Base-by-base conservation (phyloP, 768 basidiomycete species). In the Tricholoma saponaceum region DNA sequence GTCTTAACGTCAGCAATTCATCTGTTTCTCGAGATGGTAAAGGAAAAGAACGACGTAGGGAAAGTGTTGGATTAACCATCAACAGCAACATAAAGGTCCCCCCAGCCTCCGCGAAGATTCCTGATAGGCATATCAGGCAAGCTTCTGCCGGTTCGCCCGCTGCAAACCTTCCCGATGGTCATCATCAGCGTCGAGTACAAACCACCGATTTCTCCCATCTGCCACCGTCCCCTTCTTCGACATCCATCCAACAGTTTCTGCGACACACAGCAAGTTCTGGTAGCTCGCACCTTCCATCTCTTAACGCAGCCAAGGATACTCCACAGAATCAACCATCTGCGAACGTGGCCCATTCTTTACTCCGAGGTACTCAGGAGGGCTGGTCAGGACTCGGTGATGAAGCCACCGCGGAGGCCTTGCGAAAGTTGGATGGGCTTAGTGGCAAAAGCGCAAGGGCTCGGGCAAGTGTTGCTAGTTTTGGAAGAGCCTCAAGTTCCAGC, bases 151-250 rank as follows among this genome's bases (percentile, higher is more conserved):
- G 87, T 52, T 89, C 86, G 47, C 87, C 82, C 14, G 84, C 81
- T 22, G 86, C 85, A 39, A 86, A 77, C 66, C 78, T 77, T 54
- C 76, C 72, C 57, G 84, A 86, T 55, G 70, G 64, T 50, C 68
- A 73, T 57, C 69, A 75, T 57, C 67, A 82, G 44, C 83, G 90
- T 18, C 86, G 89, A 35, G 80, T 80, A 37, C 84, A 84, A 55
- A 78, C 83, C 51, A 86, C 80, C 6, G 93, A 95, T 70, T 94
- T 92, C 71, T 92, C 94, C 0, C 91, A 92, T 67, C 78, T 96
- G 4, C 93, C 93, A 12, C 91, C 95, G 13, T 95, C 93, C 13
- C 93, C 93, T 18, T 92, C 93, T 2, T 85, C 91, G n/a, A 86
- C 90, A 5, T 90, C 90, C 5, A 93, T 95, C 56, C 88, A 92